Percentiles rank a stretch among this genome's conserved stretches.
phyloP scores from a whole-genome alignment of 768 basidiomycete genomes.

The Lentinula edodes region DNA sequence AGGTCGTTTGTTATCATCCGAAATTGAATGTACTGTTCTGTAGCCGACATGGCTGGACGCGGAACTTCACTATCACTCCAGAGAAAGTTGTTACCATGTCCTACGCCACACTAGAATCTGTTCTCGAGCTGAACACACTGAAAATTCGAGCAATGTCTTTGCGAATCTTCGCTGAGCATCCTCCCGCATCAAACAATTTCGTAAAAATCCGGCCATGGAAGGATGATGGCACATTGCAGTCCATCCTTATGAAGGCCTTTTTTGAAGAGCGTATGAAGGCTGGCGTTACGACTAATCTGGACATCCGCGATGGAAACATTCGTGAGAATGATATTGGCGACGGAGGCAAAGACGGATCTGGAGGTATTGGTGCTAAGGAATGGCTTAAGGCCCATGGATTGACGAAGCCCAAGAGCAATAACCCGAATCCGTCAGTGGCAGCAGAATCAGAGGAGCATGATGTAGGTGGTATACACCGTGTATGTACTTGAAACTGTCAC shows the following conservation, averaged over 20 bases:
- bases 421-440: background rate
- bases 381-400: conserved; percentile 5
- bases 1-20: background rate
- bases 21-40: background rate
- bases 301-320: conserved; percentile 16
- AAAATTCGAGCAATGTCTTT: conserved; percentile 17
- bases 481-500: background rate
- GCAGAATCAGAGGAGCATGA: background rate
- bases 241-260: conserved; percentile 16
- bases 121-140: conserved; percentile 19
- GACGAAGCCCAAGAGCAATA: background rate
- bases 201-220: conserved; percentile 16
- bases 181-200: conserved; percentile 16
- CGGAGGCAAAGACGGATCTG: background rate
- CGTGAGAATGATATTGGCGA: background rate
- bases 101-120: conserved; percentile 18
- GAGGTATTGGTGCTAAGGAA: background rate
- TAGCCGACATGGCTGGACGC: conserved; percentile 21
- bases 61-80: conserved; percentile 16
- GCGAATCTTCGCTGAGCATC: conserved; percentile 19
- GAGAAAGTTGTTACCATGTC: conserved; percentile 15
- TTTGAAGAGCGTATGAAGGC: conserved; percentile 15
- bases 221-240: conserved; percentile 19
- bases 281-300: conserved; percentile 16
- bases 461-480: background rate